Evolutionary conservation across 2,329 filamentous ascomycete genomes (phyloP).

Genomic region (Mycogone perniciosa): DNA sequence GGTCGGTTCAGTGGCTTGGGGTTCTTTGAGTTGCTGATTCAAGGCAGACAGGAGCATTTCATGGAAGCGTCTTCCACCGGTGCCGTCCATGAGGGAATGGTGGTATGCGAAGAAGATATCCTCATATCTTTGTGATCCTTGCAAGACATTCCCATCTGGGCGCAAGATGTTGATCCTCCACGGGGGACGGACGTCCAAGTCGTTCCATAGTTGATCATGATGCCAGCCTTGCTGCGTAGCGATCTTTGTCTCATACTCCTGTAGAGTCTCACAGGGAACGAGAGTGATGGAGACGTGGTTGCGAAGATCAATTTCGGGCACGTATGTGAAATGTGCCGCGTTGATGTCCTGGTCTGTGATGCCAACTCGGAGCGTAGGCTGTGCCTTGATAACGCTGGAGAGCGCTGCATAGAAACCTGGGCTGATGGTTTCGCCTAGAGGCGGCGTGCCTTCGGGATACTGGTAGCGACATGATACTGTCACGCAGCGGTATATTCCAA

Average conservation of each 20-base stretch:
- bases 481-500: slow-evolving; percentile 44
- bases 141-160: slow-evolving; percentile 12
- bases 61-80: slow-evolving; percentile 44
- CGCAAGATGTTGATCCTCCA: slow-evolving; percentile 42
- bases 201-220: slow-evolving; percentile 36
- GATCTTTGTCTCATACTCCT: slow-evolving; percentile 26
- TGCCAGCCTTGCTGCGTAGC: slow-evolving; percentile 30
- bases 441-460: slow-evolving; percentile 3
- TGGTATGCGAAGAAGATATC: slow-evolving; percentile 46
- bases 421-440: background rate
- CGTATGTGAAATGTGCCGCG: slow-evolving; percentile 36
- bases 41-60: slow-evolving; percentile 38
- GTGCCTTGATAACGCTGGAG: slow-evolving; percentile 32
- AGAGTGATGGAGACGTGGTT: slow-evolving; percentile 35
- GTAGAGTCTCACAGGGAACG: slow-evolving; percentile 16
- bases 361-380: slow-evolving; percentile 43
- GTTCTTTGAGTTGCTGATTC: slow-evolving; percentile 16
- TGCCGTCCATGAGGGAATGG: slow-evolving; percentile 48
- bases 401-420: slow-evolving; percentile 32
- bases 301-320: slow-evolving; percentile 37
- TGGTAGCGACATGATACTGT: slow-evolving; percentile 20
- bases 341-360: slow-evolving; percentile 40
- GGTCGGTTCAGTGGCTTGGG: background rate
- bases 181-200: slow-evolving; percentile 34
- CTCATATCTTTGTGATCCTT: background rate